Evolutionary conservation across 495 filamentous ascomycete species (phyloP).

Genomic region (Daldinia vernicosa): DNA sequence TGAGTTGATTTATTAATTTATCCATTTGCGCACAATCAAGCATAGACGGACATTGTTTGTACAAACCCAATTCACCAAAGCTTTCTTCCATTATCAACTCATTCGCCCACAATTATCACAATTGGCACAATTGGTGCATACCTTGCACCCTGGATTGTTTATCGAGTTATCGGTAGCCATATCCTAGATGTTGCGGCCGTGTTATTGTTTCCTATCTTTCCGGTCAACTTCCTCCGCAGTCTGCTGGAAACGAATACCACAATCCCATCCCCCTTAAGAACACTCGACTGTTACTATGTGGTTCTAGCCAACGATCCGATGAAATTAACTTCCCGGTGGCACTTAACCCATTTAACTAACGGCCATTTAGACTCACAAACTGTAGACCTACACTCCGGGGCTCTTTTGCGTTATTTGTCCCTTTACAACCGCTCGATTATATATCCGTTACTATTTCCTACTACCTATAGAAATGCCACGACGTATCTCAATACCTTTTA

Average conservation of each 20-base stretch:
- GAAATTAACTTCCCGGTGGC: not conserved
- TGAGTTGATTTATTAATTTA: slow-evolving; percentile 11
- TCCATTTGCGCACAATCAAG: not conserved
- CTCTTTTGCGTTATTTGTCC: slow-evolving; percentile 14
- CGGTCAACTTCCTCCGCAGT: not conserved
- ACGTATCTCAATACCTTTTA: slow-evolving; percentile 53
- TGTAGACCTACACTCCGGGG: slow-evolving; percentile 3
- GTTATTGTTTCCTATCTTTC: not conserved
- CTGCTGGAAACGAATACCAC: not conserved
- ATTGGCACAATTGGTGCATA: slow-evolving; percentile 2
- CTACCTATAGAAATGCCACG: slow-evolving; percentile 59
- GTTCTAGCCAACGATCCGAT: not conserved
- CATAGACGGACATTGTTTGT: slow-evolving; percentile 3
- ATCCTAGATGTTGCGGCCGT: not conserved
- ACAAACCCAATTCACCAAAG: slow-evolving; percentile 9
- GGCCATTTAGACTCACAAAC: slow-evolving; percentile 17
- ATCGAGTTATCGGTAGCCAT: not conserved
- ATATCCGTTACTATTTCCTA: slow-evolving; percentile 17
- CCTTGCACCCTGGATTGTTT: slow-evolving; percentile 8
- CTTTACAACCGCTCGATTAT: slow-evolving; percentile 24
- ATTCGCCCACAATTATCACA: not conserved
- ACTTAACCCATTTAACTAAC: slow-evolving; percentile 16
- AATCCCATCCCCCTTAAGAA: not conserved
- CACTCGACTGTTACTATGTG: not conserved
- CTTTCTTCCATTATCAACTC: not conserved